These are phyloP conservation scores for Limonium bicolor DNA, from an alignment of 148 eudicot genomes.

Conservation along the genomic window DNA sequence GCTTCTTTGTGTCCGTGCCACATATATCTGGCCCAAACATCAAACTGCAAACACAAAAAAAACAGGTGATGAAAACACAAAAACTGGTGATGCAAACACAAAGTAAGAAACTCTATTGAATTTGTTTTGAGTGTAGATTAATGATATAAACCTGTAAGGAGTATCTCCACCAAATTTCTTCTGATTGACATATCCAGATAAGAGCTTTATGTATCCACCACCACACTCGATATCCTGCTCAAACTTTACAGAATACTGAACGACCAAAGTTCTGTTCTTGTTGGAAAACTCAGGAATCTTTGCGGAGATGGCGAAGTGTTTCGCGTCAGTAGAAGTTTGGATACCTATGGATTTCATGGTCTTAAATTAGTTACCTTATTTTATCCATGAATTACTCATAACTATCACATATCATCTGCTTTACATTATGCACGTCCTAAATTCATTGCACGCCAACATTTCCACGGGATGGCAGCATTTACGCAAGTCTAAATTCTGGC, in stretches of 20 bases:
- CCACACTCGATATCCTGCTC: constrained; percentile 90
- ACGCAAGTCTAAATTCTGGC: too few species aligned
- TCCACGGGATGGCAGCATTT: too few species aligned
- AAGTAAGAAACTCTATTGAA: background rate
- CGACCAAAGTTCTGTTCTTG: constrained; percentile 64
- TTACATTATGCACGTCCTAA: too few species aligned
- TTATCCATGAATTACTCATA: too few species aligned
- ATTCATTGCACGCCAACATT: too few species aligned
- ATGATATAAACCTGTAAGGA: constrained; percentile 54
- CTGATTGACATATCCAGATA: constrained; percentile 69
- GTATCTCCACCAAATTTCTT: constrained; percentile 89
- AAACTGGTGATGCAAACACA: background rate
- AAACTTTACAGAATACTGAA: constrained; percentile 57
- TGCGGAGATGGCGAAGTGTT: constrained; percentile 70
- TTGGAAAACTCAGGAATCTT: constrained; percentile 65
- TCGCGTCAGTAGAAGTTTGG: constrained; percentile 67
- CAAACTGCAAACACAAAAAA: constrained; percentile 27
- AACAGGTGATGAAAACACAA: background rate
- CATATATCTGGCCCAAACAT: constrained; percentile 96
- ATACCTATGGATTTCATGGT: constrained; percentile 31
- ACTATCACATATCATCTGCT: too few species aligned
- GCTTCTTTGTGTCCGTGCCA: constrained; percentile 67
- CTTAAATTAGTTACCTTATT: too few species aligned
- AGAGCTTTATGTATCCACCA: constrained; percentile 72
- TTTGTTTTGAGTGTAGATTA: background rate